phyloP scores from a whole-genome alignment of 345 rosid genomes.

The Viola odorata region DNA sequence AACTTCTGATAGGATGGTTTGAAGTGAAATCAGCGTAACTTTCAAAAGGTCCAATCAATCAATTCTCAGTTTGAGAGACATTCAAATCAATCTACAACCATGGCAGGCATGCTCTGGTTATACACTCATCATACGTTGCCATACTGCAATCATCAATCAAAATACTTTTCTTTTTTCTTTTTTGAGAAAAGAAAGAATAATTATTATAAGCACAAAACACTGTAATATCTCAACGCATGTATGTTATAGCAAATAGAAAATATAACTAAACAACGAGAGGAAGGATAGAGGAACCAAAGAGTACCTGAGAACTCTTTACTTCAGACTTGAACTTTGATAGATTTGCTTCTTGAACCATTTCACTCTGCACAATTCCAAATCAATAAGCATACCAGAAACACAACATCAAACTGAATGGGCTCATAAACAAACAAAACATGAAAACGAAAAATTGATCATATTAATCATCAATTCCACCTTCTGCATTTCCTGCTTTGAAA shows the following conservation, averaged over 20 bases:
- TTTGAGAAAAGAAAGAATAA: too few relatives aligned
- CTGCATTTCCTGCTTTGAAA: conserved; percentile 82
- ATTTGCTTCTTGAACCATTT: conserved; percentile 74
- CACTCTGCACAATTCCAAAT: conserved; percentile 39
- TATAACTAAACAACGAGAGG: neutral
- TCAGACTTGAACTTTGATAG: conserved; percentile 80
- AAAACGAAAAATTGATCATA: neutral
- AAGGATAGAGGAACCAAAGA: neutral
- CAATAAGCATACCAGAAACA: neutral
- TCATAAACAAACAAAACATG: neutral
- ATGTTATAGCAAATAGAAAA: neutral
- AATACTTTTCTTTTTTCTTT: too few relatives aligned
- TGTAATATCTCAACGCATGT: too few relatives aligned
- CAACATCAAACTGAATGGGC: neutral
- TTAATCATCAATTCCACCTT: conserved; percentile 33
- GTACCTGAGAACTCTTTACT: conserved; percentile 83
- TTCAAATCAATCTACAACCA: too few relatives aligned
- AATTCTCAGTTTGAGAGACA: too few relatives aligned
- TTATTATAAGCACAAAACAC: too few relatives aligned
- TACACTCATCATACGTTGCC: too few relatives aligned
- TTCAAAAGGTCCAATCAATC: too few relatives aligned
- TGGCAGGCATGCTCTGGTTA: too few relatives aligned
- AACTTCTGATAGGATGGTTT: too few relatives aligned
- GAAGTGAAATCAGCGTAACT: too few relatives aligned
- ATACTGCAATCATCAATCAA: too few relatives aligned